Base-by-base conservation (phyloP, 1,284 basidiomycete species). In the Ganoderma sinense region DNA sequence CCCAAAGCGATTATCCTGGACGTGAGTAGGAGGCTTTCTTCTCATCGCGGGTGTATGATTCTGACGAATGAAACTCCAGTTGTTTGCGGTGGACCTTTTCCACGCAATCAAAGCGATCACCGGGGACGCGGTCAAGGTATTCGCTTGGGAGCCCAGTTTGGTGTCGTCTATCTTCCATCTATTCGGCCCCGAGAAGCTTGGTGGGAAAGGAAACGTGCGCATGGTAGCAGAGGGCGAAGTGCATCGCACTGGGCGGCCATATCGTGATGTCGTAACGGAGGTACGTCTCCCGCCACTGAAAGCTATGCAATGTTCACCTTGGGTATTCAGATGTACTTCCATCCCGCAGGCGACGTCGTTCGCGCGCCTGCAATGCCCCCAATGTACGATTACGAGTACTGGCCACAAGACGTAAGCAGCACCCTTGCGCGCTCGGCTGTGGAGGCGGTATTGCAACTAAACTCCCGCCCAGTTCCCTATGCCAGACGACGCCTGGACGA, bases 361-460 rank as follows among this genome's bases (percentile, higher is more conserved):
- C 56, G 62, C 1, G 62, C 75, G 20, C 75, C 76, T 0, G 75
- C 71, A 2, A 51, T 78, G 36, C 72, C 76, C 29, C 70, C 73
- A 0, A 74, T 77, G 69, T 74, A 76, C 45, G 75, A 77, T 60
- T 66, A 76, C 31, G 77, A 78, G 61, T 56, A 65, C 16, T 60
- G 64, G 29, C 75, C 77, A 4, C 76, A 78, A 51, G 70, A 71
- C 2, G 75, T 76, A 55, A 43, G 74, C 64, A 0, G 33, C 45
- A n/a, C 5, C 14, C n/a, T 51, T 14, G 36, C 29, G 18, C 11
- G 18, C 20, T 3, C 2, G 4, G 5, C 23, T 16, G 10, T 2
- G 20, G 45, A 20, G 6, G 2, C 3, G 29, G n/a, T 31, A 10
- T 11, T 36, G 70, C 68, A 69, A 69, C 70, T 29, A 53, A 4